Percentiles rank a stretch among this genome's conserved stretches.
phyloP scores from a whole-genome alignment of 1,284 basidiomycete species.

The Sanghuangporus weigelae region DNA sequence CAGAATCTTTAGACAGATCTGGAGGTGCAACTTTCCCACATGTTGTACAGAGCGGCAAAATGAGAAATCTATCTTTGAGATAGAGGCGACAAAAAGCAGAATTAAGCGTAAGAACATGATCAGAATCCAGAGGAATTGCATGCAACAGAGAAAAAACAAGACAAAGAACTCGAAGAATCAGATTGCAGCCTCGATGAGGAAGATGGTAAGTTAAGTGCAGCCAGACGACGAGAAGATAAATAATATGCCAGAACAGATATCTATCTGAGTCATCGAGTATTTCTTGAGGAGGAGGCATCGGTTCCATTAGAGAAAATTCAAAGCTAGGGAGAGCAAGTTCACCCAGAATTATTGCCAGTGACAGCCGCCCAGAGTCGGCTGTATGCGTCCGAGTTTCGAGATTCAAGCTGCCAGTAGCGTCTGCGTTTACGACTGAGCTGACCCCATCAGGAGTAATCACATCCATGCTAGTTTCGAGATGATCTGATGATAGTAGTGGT shows the following conservation, averaged over 20 bases:
- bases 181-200: not conserved
- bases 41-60: not conserved
- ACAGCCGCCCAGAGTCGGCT: not conserved
- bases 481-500: not conserved
- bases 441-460: not conserved
- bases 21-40: not conserved
- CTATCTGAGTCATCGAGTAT: not conserved
- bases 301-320: not conserved
- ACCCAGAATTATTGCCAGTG: not conserved
- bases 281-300: not conserved
- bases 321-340: not conserved
- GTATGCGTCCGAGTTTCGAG: not conserved
- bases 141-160: not conserved
- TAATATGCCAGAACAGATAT: not conserved
- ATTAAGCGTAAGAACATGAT: not conserved
- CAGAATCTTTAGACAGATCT: not conserved
- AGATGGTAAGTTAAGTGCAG: conserved; percentile 6
- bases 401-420: not conserved
- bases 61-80: not conserved
- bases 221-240: not conserved
- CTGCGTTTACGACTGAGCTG: not conserved
- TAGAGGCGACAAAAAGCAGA: not conserved
- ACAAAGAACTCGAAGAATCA: conserved; percentile 2
- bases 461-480: no score
- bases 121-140: not conserved